These are phyloP conservation scores for Backusella morwellensis DNA, from an alignment of 192 early-diverging fungal genomes.

Conservation along the genomic window DNA sequence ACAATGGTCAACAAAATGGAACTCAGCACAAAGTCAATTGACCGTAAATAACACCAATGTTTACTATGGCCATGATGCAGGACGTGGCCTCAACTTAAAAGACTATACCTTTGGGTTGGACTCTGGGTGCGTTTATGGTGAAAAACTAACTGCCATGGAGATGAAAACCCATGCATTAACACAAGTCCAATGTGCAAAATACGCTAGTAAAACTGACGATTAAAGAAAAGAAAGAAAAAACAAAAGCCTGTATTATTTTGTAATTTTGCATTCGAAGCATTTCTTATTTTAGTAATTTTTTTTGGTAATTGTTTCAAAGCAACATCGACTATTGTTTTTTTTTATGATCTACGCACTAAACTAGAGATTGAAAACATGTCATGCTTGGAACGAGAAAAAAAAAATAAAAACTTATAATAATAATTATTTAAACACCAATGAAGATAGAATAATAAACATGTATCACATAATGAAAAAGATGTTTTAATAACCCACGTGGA, in stretches of 20 bases:
- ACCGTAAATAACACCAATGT: constrained; percentile 37
- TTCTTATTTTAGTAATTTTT: background rate
- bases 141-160: constrained; percentile 57
- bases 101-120: constrained; percentile 62
- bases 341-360: background rate
- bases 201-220: background rate
- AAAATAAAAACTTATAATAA: background rate
- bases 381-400: background rate
- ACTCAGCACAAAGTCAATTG: constrained; percentile 25
- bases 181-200: constrained; percentile 26
- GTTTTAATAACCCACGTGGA: background rate
- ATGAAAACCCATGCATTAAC: constrained; percentile 18
- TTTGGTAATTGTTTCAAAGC: background rate
- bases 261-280: background rate
- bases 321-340: background rate
- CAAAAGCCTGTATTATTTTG: background rate
- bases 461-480: background rate
- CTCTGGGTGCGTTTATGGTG: constrained; percentile 68
- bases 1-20: constrained; percentile 42
- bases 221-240: background rate
- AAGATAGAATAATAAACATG: background rate
- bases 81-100: constrained; percentile 53
- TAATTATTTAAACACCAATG: background rate
- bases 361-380: background rate
- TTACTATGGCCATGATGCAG: constrained; percentile 72